phyloP scores from a whole-genome alignment of 257 asterid species.

The Primulina tabacum region DNA sequence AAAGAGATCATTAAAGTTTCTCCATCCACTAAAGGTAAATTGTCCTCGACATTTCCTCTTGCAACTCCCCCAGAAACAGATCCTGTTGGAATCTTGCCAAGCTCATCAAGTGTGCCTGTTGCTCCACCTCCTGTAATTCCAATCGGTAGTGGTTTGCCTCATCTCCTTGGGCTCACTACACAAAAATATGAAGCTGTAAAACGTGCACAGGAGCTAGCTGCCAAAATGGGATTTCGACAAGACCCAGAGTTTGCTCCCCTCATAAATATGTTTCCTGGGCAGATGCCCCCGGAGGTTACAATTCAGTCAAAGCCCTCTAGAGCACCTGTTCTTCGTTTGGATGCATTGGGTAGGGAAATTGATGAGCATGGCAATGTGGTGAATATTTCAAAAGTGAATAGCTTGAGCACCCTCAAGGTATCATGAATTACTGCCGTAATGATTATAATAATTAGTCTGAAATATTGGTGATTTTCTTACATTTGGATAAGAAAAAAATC shows the following conservation, averaged over 20 bases:
- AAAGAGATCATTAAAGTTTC: conserved; percentile 36
- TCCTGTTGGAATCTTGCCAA: conserved; percentile 30
- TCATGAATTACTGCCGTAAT: background rate
- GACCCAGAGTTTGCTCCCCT: conserved; percentile 89
- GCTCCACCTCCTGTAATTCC: conserved; percentile 33
- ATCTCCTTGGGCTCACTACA: conserved; percentile 64
- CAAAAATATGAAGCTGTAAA: conserved; percentile 75
- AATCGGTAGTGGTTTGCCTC: conserved; percentile 60
- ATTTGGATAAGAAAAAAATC: background rate
- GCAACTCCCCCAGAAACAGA: conserved; percentile 27
- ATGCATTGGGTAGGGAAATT: conserved; percentile 89
- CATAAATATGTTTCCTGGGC: conserved; percentile 90
- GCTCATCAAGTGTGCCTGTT: conserved; percentile 30
- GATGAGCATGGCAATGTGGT: conserved; percentile 94
- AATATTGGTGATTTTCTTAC: background rate
- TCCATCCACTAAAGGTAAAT: conserved; percentile 36
- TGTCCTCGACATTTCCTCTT: conserved; percentile 33
- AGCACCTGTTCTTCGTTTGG: conserved; percentile 92
- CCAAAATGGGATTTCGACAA: conserved; percentile 87
- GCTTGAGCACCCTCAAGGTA: conserved; percentile 93
- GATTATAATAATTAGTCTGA: background rate
- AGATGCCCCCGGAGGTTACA: conserved; percentile 64
- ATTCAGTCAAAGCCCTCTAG: conserved; percentile 86
- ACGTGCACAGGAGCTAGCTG: conserved; percentile 92
- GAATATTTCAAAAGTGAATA: conserved; percentile 67